These are phyloP conservation scores for Colletotrichum nymphaeae DNA, from an alignment of 2,329 filamentous ascomycete species.

Conservation along the genomic window DNA sequence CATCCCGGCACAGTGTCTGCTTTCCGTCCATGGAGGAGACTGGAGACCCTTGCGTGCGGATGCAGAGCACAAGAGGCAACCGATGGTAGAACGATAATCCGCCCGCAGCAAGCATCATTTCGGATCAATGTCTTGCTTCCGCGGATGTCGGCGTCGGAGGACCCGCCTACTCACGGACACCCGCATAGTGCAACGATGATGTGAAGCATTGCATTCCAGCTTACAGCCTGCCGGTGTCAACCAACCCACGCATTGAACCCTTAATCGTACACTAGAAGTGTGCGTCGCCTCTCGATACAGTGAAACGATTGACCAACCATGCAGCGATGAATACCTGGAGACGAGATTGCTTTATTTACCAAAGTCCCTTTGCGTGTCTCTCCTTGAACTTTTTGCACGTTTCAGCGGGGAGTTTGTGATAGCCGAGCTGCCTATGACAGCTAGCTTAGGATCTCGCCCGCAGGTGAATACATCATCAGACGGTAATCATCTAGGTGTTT, in stretches of 20 bases:
- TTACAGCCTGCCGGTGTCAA: neutral
- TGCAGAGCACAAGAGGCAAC: neutral
- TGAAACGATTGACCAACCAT: neutral
- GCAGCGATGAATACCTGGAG: neutral
- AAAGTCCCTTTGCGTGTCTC: neutral
- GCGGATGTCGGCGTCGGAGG: neutral
- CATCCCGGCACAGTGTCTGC: neutral
- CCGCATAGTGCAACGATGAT: neutral
- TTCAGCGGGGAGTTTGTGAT: neutral
- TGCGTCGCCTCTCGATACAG: neutral
- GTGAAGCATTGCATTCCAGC: neutral
- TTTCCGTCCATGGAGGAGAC: no score
- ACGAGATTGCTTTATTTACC: neutral
- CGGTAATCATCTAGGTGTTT: neutral
- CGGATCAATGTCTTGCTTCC: neutral
- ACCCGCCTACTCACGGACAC: neutral
- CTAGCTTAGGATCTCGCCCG: neutral
- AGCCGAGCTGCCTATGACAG: conserved; percentile 1
- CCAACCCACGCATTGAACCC: neutral
- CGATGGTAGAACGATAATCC: neutral
- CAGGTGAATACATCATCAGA: neutral
- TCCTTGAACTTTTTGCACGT: neutral
- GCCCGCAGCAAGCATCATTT: neutral
- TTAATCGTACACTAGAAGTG: neutral
- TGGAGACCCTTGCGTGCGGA: neutral